Percentiles rank a stretch among this genome's conserved stretches.
phyloP scores from a whole-genome alignment of 768 basidiomycete genomes.

The Pisolithus microcarpus region DNA sequence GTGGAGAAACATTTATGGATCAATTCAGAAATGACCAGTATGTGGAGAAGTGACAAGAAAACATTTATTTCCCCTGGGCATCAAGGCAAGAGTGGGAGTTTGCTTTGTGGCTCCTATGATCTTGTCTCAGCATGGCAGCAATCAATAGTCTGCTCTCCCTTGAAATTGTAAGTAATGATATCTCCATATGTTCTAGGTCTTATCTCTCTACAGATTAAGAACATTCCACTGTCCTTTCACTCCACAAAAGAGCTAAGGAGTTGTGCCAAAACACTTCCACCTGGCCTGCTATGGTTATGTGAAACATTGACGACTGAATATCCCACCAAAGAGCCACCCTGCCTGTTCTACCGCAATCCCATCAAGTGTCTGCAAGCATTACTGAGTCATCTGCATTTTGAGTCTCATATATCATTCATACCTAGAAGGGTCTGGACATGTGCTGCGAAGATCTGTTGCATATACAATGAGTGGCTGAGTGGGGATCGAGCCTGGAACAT shows the following conservation, averaged over 20 bases:
- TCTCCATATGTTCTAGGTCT: neutral
- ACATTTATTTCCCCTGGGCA: neutral
- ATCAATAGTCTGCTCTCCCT: too few species aligned
- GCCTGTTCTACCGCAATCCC: neutral
- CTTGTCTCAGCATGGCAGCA: neutral
- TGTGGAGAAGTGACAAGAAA: neutral
- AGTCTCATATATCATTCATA: conserved; percentile 6
- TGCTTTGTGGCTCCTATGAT: neutral
- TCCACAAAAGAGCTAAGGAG: conserved; percentile 12
- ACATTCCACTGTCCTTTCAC: conserved; percentile 15
- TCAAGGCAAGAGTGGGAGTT: neutral
- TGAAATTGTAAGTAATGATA: too few species aligned
- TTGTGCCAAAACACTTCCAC: neutral
- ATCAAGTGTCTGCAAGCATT: neutral
- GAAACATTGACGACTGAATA: neutral
- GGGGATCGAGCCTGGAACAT: conserved; percentile 21
- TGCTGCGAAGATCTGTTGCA: conserved; percentile 2
- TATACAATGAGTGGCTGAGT: conserved; percentile 19
- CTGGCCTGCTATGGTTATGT: neutral
- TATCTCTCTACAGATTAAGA: conserved; percentile 1
- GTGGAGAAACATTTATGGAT: neutral
- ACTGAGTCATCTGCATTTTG: neutral
- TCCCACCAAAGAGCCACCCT: neutral
- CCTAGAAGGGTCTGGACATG: conserved; percentile 10
- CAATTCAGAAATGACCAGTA: neutral